Percentiles rank a stretch among this genome's conserved stretches.
Conservation (phyloP, 768 basidiomycete species). For the Boletus bicolor region DNA sequence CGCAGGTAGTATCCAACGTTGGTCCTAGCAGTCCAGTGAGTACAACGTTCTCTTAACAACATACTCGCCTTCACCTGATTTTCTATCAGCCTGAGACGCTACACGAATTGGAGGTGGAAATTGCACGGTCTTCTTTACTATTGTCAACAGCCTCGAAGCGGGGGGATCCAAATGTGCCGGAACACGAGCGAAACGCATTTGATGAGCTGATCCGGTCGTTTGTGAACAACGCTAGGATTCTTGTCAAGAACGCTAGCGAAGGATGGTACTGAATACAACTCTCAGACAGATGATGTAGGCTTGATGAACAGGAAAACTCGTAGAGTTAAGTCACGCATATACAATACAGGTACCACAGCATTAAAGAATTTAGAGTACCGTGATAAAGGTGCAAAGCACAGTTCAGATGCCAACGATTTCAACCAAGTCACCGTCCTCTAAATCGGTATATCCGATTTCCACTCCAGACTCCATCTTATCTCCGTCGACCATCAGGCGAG, state of each 20-base stretch:
- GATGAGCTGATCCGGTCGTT: constrained; percentile 91
- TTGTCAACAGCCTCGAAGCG: constrained; percentile 69
- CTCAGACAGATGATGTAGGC: background rate
- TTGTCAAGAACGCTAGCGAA: constrained; percentile 73
- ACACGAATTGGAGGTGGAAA: constrained; percentile 91
- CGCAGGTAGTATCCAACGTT: constrained; percentile 71
- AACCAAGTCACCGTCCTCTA: constrained; percentile 79
- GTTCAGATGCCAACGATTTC: constrained; percentile 62
- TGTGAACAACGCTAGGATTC: constrained; percentile 88
- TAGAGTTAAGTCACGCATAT: constrained; percentile 1
- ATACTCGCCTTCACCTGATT: background rate
- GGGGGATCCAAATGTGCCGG: constrained; percentile 53
- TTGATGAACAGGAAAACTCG: background rate
- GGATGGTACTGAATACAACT: constrained; percentile 35
- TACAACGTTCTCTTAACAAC: constrained; percentile 6
- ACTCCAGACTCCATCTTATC: constrained; percentile 59
- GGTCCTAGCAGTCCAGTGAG: constrained; percentile 51
- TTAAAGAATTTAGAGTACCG: constrained; percentile 13
- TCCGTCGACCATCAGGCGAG: constrained; percentile 60
- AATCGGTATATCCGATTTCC: constrained; percentile 62
- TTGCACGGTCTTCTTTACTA: constrained; percentile 67
- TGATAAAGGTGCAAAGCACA: constrained; percentile 3
- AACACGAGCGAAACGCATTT: constrained; percentile 70
- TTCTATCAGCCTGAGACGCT: constrained; percentile 50
- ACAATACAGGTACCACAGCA: constrained; percentile 7